Evolutionary conservation across 495 filamentous ascomycete species (phyloP).

Genomic region (Xylaria curta): DNA sequence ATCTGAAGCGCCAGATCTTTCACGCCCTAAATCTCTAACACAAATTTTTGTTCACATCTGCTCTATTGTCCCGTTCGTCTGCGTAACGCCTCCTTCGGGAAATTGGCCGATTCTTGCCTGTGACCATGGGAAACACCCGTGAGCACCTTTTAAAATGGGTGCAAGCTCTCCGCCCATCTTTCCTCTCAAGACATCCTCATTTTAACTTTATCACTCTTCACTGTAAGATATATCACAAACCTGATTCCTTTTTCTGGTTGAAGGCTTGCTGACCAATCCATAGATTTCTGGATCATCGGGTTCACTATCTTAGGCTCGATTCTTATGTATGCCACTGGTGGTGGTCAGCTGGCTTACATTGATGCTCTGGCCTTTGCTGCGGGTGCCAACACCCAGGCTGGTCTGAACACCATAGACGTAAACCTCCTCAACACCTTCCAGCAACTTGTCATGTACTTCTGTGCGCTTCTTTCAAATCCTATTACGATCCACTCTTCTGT

Average conservation of each 20-base stretch:
- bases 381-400: conserved; percentile 87
- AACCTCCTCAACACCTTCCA: conserved; percentile 79
- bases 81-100: not conserved
- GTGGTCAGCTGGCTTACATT: conserved; percentile 71
- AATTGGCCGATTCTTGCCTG: conserved; percentile 6
- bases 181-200: conserved; percentile 61
- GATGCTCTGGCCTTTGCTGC: conserved; percentile 87
- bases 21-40: conserved; percentile 35
- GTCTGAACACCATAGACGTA: conserved; percentile 84
- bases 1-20: conserved; percentile 39
- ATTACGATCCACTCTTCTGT: conserved; percentile 89
- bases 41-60: conserved; percentile 22
- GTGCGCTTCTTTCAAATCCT: conserved; percentile 79
- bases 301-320: conserved; percentile 74
- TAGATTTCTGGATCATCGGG: conserved; percentile 80
- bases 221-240: conserved; percentile 58
- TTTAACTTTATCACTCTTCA: conserved; percentile 89
- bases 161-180: conserved; percentile 55
- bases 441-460: conserved; percentile 73
- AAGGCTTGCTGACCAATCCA: not conserved
- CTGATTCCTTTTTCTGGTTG: not conserved
- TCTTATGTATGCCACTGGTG: conserved; percentile 67
- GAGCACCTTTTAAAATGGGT: conserved; percentile 46
- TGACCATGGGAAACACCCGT: conserved; percentile 31
- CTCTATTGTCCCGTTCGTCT: not conserved